These are phyloP conservation scores for Pichia sp. DNA, from an alignment of 1,139 yeast species.

Conservation along the genomic window DNA sequence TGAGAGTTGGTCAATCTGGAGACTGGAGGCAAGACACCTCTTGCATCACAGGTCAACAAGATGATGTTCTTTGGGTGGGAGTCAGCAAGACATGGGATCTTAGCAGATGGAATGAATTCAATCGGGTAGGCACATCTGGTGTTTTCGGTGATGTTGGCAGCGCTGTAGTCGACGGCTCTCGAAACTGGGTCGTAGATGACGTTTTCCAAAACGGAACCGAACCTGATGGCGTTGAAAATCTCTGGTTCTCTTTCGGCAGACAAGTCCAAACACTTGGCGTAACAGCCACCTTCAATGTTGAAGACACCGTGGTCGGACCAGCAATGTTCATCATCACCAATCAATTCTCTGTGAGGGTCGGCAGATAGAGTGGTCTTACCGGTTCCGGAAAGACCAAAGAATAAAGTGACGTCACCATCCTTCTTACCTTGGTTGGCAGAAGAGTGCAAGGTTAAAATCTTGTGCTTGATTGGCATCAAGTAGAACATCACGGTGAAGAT, in stretches of 20 bases:
- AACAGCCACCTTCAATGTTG: conserved; percentile 99
- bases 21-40: conserved; percentile 97
- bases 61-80: conserved; percentile 90
- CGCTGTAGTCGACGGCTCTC: conserved; percentile 82
- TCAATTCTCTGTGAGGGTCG: conserved; percentile 88
- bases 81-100: conserved; percentile 89
- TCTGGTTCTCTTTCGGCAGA: conserved; percentile 95
- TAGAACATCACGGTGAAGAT: conserved; percentile 98
- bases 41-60: conserved; percentile 93
- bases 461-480: conserved; percentile 92
- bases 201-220: conserved; percentile 92
- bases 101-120: conserved; percentile 93
- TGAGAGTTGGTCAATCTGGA: conserved; percentile 91
- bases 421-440: conserved; percentile 86
- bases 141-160: conserved; percentile 85
- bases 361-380: conserved; percentile 98
- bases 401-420: conserved; percentile 75
- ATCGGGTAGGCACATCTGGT: conserved; percentile 99
- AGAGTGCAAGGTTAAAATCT: conserved; percentile 91
- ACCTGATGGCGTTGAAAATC: conserved; percentile 89
- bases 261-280: conserved; percentile 93
- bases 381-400: conserved; percentile 96
- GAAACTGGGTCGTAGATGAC: conserved; percentile 78
- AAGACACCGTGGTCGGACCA: conserved; percentile 98
- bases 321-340: conserved; percentile 99